Percentiles rank a stretch among this genome's conserved stretches.
phyloP scores from a whole-genome alignment of 2,329 filamentous ascomycete genomes.

The Colletotrichum spaethianum region DNA sequence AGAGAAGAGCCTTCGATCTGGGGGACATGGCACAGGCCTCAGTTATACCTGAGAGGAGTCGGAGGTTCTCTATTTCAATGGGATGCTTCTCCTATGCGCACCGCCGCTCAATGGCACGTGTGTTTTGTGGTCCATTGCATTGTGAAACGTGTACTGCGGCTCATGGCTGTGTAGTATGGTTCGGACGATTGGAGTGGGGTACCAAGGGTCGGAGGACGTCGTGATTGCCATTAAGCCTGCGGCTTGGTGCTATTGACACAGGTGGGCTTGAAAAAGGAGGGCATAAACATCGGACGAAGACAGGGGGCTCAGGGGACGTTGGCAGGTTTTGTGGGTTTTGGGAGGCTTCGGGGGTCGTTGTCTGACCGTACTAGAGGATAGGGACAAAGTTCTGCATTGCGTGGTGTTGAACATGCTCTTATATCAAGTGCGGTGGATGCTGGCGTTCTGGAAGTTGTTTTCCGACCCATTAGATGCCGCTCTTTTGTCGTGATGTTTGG shows the following conservation, averaged over 20 bases:
- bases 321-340: not conserved
- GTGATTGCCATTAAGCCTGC: not conserved
- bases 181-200: not conserved
- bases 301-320: not conserved
- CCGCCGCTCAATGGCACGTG: conserved; percentile 26
- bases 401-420: not conserved
- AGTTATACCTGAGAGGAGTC: not conserved
- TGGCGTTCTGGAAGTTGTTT: not conserved
- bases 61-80: not conserved
- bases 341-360: too few relatives aligned
- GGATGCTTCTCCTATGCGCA: not conserved
- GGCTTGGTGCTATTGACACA: not conserved
- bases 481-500: too few relatives aligned
- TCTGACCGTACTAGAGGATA: not conserved
- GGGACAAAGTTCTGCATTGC: not conserved
- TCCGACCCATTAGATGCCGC: not conserved
- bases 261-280: not conserved
- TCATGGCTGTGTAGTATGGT: conserved; percentile 10
- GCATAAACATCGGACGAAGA: conserved; percentile 14
- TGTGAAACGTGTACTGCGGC: conserved; percentile 28
- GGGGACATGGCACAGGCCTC: not conserved
- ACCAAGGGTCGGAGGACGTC: not conserved
- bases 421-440: not conserved
- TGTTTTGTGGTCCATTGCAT: conserved; percentile 1
- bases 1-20: not conserved